Evolutionary conservation across 140 eudicot species (phyloP), one percentile per base, ranked within the genome.

Genomic region (Senecio squalidus): DNA sequence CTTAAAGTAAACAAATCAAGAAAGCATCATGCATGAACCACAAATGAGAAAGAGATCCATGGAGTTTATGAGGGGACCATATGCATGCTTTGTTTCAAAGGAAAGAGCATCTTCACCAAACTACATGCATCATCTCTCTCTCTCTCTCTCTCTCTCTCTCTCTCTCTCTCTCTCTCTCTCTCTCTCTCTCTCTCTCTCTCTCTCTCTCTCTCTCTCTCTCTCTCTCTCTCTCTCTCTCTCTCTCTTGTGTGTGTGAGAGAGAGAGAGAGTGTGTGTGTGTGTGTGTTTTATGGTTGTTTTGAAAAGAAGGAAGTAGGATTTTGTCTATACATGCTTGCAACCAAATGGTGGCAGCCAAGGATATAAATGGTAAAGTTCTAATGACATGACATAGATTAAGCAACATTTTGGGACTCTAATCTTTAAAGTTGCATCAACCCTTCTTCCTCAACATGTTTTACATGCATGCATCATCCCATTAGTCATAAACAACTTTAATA

Each of bases 31-130:
- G 64, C 75, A 70, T 60, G 26, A 61, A 29, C 71, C 43, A 71
- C 20, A 71, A 31, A 45, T 45, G 52, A 63, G 58, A 47, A 62
- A 71, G 40, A 71, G 58, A 45, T 71, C 60, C 66, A 47, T 62
- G 70, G 70, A 53, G 48, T 71, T 62, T 62, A 62, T 71, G 71
- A 71, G 76, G 76, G 76, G 71, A 71, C 76, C 76, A 62, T 71
- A 27, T 55, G 31, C 68, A 27, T 55, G 31, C 68, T 71, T 71
- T 62, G 71, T 63, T 54, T 43, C 27, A 69, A 69, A 59, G 62
- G 62, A 38, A 59, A 69, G 62, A 71, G 76, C 76, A 71, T 71
- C 76, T 71, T 71, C 70, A 62, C 76, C 71, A 71, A 71, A 54
- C 71, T 54, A 20, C 52, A 43, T 41, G 62, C 38, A 64, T 39